Percentiles rank a stretch among this genome's conserved stretches.
Conservation (phyloP, 2,329 filamentous ascomycete genomes). For the Trichoderma aggressivum region DNA sequence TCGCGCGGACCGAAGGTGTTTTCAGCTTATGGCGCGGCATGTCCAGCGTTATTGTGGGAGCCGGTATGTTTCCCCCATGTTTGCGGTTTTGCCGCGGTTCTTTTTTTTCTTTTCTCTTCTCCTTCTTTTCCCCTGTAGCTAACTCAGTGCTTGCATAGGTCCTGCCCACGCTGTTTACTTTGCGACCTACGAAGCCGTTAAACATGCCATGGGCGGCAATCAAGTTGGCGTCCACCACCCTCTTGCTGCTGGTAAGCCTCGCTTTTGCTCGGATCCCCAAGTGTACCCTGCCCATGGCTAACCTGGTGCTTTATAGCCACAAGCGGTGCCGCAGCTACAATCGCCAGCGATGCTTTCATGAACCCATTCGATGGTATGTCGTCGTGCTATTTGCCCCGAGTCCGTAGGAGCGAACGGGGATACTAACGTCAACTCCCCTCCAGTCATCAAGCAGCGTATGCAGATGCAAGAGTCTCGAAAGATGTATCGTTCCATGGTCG, state of each 20-base stretch:
- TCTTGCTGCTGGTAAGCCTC: conserved; percentile 74
- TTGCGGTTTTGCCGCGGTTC: background rate
- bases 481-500: conserved; percentile 77
- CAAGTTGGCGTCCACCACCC: conserved; percentile 84
- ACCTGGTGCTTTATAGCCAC: conserved; percentile 56
- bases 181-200: conserved; percentile 95
- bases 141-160: conserved; percentile 48
- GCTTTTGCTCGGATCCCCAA: background rate
- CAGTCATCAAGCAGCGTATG: conserved; percentile 99
- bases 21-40: conserved; percentile 93
- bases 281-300: background rate
- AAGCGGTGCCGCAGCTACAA: conserved; percentile 91
- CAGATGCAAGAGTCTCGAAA: conserved; percentile 91
- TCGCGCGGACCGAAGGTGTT: conserved; percentile 84
- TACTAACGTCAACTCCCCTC: background rate
- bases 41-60: conserved; percentile 92
- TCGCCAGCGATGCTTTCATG: conserved; percentile 97
- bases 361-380: conserved; percentile 93
- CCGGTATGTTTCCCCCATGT: conserved; percentile 59
- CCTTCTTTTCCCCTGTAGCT: conserved; percentile 22
- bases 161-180: conserved; percentile 98
- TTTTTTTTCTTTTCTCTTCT: background rate
- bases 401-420: background rate
- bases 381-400: background rate
- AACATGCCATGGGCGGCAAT: conserved; percentile 93